Percentiles rank a stretch among this genome's conserved stretches.
Conservation (phyloP, 139 green algal species). For the Diplosphaera chodatii region DNA sequence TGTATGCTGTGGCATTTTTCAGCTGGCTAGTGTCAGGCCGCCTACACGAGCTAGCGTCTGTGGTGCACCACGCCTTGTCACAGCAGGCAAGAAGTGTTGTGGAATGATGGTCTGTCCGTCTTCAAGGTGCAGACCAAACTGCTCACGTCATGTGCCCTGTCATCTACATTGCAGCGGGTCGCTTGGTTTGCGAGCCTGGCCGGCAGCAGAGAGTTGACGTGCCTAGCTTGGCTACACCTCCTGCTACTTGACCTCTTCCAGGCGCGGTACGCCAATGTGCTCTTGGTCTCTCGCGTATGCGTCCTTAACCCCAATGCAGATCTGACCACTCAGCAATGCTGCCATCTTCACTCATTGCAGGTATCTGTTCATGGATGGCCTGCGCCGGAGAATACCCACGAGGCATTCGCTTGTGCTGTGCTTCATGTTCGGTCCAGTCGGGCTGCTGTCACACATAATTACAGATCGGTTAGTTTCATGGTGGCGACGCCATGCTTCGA, state of each 20-base stretch:
- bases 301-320: too few species aligned
- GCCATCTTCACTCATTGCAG: slow-evolving; percentile 42
- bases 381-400: slow-evolving; percentile 43
- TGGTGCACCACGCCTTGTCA: neutral
- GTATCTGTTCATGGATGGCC: slow-evolving; percentile 64
- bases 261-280: slow-evolving; percentile 41
- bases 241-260: slow-evolving; percentile 75
- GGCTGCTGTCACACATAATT: slow-evolving; percentile 64
- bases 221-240: slow-evolving; percentile 72
- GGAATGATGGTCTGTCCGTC: too few species aligned
- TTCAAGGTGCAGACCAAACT: too few species aligned
- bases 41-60: neutral
- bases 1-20: neutral
- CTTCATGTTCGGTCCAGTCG: slow-evolving; percentile 85
- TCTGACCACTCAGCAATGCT: too few species aligned
- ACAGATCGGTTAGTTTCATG: slow-evolving; percentile 18
- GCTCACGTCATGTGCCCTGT: too few species aligned
- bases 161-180: slow-evolving; percentile 17
- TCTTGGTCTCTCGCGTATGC: too few species aligned
- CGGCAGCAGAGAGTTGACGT: slow-evolving; percentile 21
- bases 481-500: neutral
- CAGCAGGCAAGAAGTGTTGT: neutral
- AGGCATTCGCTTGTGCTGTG: slow-evolving; percentile 71
- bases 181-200: slow-evolving; percentile 37
- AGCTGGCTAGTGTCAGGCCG: neutral